These are phyloP conservation scores for Ambispora gerdemannii DNA, from an alignment of 192 early-diverging fungal species.

Conservation along the genomic window DNA sequence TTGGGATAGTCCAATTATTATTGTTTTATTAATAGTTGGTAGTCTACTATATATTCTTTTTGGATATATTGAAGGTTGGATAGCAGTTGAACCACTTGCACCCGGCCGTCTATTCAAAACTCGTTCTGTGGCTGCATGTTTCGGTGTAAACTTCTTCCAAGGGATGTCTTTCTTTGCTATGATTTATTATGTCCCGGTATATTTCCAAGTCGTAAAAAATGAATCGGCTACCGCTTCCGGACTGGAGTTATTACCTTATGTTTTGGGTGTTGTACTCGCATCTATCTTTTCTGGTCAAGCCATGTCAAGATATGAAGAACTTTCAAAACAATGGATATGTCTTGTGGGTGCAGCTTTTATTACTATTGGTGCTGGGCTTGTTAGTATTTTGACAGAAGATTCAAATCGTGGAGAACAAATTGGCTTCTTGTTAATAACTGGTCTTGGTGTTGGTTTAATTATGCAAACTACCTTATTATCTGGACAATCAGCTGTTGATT, in stretches of 20 bases:
- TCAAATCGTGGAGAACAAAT: slow-evolving; percentile 50
- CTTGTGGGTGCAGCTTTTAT: slow-evolving; percentile 60
- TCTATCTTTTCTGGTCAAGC: slow-evolving; percentile 61
- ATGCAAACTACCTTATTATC: slow-evolving; percentile 69
- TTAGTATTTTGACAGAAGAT: slow-evolving; percentile 49
- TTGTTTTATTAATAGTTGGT: slow-evolving; percentile 57
- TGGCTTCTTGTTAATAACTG: slow-evolving; percentile 64
- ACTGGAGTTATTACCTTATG: slow-evolving; percentile 70
- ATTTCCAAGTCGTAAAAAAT: slow-evolving; percentile 64
- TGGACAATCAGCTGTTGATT: slow-evolving; percentile 61
- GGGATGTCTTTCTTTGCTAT: slow-evolving; percentile 48
- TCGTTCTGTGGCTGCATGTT: slow-evolving; percentile 40
- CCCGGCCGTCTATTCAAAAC: slow-evolving; percentile 56
- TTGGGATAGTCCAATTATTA: slow-evolving; percentile 62
- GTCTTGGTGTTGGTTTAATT: slow-evolving; percentile 69
- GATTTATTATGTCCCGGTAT: slow-evolving; percentile 69
- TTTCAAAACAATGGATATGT: slow-evolving; percentile 58
- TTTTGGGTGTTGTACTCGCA: slow-evolving; percentile 62
- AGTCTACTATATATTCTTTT: slow-evolving; percentile 48
- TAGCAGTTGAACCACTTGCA: slow-evolving; percentile 69
- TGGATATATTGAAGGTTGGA: slow-evolving; percentile 58
- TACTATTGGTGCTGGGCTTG: slow-evolving; percentile 58
- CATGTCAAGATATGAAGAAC: slow-evolving; percentile 52
- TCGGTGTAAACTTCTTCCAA: slow-evolving; percentile 40
- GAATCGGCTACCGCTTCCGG: slow-evolving; percentile 61